Percentiles rank a stretch among this genome's conserved stretches.
phyloP scores from a whole-genome alignment of 306 rosid species.

The Fagus crenata region DNA sequence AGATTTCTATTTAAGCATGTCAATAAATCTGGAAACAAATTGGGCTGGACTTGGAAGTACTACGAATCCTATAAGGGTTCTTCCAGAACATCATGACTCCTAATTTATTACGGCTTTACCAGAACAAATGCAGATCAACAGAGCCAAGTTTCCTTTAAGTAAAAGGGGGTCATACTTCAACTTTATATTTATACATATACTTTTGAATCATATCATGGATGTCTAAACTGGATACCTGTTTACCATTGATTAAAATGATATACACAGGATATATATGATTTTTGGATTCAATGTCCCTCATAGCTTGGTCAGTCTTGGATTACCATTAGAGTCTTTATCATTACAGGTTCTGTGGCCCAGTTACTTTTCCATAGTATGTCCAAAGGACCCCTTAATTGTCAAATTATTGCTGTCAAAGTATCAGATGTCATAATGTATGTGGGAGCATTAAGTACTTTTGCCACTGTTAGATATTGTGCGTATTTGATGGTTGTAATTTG shows the following conservation, averaged over 20 bases:
- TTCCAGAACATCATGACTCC: no score
- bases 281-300: not conserved
- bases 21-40: no score
- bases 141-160: not conserved
- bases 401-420: not conserved
- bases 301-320: not conserved
- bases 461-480: conserved; percentile 8
- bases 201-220: not conserved
- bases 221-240: not conserved
- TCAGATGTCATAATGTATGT: not conserved
- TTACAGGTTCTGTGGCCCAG: not conserved
- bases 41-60: no score
- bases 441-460: not conserved
- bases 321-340: conserved; percentile 1
- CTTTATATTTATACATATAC: not conserved
- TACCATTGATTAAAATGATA: not conserved
- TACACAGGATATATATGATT: not conserved
- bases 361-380: not conserved
- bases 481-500: conserved; percentile 13
- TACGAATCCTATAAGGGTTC: no score
- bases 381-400: not conserved
- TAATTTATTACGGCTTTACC: no score
- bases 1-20: not conserved
- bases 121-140: no score
- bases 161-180: not conserved